Evolutionary conservation across 257 asterid genomes (phyloP), one percentile per base, ranked within the genome.

Genomic region (Solanum chilense): DNA sequence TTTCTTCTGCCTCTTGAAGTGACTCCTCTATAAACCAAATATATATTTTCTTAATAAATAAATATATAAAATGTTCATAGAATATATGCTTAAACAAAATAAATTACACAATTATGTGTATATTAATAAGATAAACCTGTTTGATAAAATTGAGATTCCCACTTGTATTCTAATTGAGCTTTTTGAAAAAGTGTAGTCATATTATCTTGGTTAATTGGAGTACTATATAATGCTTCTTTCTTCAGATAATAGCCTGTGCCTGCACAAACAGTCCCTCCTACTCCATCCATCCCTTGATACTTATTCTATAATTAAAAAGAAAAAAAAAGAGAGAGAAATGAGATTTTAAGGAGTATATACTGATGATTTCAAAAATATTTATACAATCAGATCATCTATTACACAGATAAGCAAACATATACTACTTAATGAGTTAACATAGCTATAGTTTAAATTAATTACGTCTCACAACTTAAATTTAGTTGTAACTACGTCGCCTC

Each of bases 261-360:
- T 3, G 98, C 69, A 56, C 98, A 95, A 31, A 91, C 91, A 0
- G 95, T 87, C 75, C 98, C 98, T 5, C 93, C 90, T 86, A 89
- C 21, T 42, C 98, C 98, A 87, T 95, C 98, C 98, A 95, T 95
- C 33, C 98, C 98, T 94, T 94, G 98, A 86, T 92, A 94, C 89
- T 94, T 94, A 2, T 95, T 95, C 98, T 95, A 86, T 27, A 35
- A 31, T 29, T 29, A 31, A 31, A 31, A 84, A 10, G n/a, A n/a
- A n/a, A 3, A 35, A 78, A 49, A 84, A 44, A 33, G 31, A 41
- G 8, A 18, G 9, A 68, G 58, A 41, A 16, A 62, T n/a, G 23
- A 37, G 33, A 29, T 5, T 21, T 5, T 33, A 76, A 7, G 7
- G 0, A 12, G 29, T 75, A 23, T 75, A 7, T n/a, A 41, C 6